These are phyloP conservation scores for Aureobasidium musti DNA, from an alignment of 2,329 filamentous ascomycete genomes.

Conservation along the genomic window DNA sequence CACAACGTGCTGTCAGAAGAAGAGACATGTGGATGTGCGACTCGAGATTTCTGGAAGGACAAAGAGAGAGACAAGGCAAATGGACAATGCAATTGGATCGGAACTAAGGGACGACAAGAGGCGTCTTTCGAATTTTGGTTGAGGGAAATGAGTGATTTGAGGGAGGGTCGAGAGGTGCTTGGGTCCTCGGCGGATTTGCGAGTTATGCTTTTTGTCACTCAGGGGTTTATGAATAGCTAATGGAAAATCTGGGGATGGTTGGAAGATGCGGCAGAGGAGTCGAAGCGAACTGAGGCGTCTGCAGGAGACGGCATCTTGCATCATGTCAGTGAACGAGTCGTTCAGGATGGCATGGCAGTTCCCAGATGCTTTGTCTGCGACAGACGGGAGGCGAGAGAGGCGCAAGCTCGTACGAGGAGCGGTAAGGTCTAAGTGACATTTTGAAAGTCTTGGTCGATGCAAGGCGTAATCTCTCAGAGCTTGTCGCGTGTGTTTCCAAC, in stretches of 20 bases:
- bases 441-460: not conserved
- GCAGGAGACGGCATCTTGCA: slow-evolving; percentile 8
- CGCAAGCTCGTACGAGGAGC: not conserved
- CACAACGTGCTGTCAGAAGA: slow-evolving; percentile 1
- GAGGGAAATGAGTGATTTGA: slow-evolving; percentile 25
- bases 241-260: slow-evolving; percentile 21
- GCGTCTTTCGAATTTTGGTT: slow-evolving; percentile 19
- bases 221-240: slow-evolving; percentile 20
- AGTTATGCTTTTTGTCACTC: slow-evolving; percentile 24
- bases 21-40: not conserved
- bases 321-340: not conserved
- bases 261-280: slow-evolving; percentile 9
- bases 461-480: slow-evolving; percentile 4
- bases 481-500: slow-evolving; percentile 26
- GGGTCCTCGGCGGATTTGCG: not conserved
- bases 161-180: not conserved
- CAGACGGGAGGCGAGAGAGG: not conserved
- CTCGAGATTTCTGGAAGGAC: not conserved
- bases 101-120: slow-evolving; percentile 13
- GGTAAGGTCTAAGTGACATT: not conserved
- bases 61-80: slow-evolving; percentile 19
- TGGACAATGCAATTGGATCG: slow-evolving; percentile 1
- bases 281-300: not conserved
- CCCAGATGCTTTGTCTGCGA: not conserved
- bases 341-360: not conserved